Base-by-base conservation (phyloP, 345 rosid genomes). In the Bretschneidera sinensis region DNA sequence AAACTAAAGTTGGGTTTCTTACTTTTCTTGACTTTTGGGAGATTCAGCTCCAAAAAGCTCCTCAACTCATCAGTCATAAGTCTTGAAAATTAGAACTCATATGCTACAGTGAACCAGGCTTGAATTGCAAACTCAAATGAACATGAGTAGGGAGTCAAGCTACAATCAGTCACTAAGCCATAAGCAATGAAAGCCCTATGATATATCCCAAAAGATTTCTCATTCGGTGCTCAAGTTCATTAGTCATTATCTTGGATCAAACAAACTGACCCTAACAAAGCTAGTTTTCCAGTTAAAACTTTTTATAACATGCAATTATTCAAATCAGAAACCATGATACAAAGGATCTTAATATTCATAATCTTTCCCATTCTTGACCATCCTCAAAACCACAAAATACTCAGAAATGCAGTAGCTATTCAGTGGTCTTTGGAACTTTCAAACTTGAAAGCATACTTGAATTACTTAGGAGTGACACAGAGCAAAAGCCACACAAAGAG, bases 61-160 rank as follows among this genome's bases (percentile, higher is more conserved):
- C 94, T 83, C 74, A 92, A 69, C 62, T 89, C 97, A 58, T 92
- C 89, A 9, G 85, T 89, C 98, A 92, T 86, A 14, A 85, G 61
- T 22, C 86, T 83, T 81, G 25, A 54, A 21, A 52, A 21, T 22
- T 49, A 60, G 14, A 39, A 31, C 22, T 9, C 28, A 35, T 52
- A 33, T 9, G n/a, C 51, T 49, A 53, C 1, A 28, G 52, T 14
- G 35, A 34, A 23, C 35, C 4, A 4, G 35, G 35, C 15, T 39
- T 39, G 11, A 39, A 39, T 39, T 7, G 11, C 45, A 39, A 4
- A 1, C 33, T 39, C 45, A 39, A 5, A 39, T 39, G 45, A 39
- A 39, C 4, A 39, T 39, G 8, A 28, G 33, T 2, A 28, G 8
- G 33, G 33, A 55, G 25, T 16, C 5, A 17, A 54, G 43, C 23